A percentile compares a stretch with the other conserved stretches of the same genome.
phyloP scores from a whole-genome alignment of 805 yeast genomes.

The Ogataea naganishii region DNA sequence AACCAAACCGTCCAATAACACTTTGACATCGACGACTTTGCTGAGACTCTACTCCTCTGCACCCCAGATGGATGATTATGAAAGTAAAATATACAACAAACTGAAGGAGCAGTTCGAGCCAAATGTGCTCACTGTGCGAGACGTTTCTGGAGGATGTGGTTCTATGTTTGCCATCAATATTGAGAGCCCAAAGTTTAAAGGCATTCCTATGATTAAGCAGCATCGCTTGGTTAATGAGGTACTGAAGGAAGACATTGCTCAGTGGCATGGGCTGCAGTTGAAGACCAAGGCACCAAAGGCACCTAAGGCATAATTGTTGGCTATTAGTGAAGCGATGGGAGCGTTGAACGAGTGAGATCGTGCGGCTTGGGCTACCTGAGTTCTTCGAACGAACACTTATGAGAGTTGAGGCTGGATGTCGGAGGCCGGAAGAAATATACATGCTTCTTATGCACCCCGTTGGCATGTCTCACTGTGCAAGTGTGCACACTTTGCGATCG shows the following conservation, averaged over 20 bases:
- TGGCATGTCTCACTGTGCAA: no score
- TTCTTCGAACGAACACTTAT: no score
- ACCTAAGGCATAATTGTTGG: no score
- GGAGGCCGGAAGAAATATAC: no score
- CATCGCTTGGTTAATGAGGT: constrained; percentile 81
- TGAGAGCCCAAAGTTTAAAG: constrained; percentile 66
- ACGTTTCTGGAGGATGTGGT: constrained; percentile 94
- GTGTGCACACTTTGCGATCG: no score
- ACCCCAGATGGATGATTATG: constrained; percentile 48
- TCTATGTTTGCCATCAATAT: constrained; percentile 91
- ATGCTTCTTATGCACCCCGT: background rate
- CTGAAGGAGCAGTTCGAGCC: constrained; percentile 55
- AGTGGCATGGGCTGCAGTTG: constrained; percentile 94
- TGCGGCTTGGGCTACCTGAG: no score
- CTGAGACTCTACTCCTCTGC: constrained; percentile 4
- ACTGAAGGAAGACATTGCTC: constrained; percentile 72
- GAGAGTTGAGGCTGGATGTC: no score
- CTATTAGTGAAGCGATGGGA: no score
- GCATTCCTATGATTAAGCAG: constrained; percentile 79
- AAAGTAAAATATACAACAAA: constrained; percentile 50
- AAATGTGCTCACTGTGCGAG: constrained; percentile 53
- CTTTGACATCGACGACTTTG: no score
- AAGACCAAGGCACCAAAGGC: constrained; percentile 50
- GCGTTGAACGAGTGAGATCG: no score
- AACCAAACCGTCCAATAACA: no score